Conservation (phyloP, 768 basidiomycete species). For the Russula foetens region DNA sequence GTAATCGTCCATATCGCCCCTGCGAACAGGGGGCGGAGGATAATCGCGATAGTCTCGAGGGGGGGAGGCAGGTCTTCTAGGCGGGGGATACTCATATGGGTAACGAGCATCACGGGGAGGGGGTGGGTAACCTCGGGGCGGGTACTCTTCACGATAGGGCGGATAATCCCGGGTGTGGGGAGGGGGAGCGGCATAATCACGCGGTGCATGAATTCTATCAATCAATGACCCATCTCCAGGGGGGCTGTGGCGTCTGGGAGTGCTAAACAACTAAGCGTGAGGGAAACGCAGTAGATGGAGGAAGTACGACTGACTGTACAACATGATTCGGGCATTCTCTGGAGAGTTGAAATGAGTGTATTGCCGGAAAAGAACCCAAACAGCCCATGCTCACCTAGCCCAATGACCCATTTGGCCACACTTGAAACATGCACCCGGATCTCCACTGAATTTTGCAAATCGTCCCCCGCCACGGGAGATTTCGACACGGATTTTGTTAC, state of each 20-base stretch:
- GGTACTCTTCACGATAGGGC: conserved; percentile 49
- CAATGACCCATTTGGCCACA: conserved; percentile 84
- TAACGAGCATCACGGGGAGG: conserved; percentile 48
- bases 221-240: conserved; percentile 43
- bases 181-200: conserved; percentile 42
- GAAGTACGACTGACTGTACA: conserved; percentile 37
- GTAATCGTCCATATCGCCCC: conserved; percentile 67
- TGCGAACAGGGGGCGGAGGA: conserved; percentile 37
- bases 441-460: conserved; percentile 73
- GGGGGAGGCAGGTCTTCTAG: conserved; percentile 50
- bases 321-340: conserved; percentile 67
- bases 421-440: conserved; percentile 83
- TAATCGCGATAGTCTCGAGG: conserved; percentile 66
- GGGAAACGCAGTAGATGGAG: neutral
- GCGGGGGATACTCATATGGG: conserved; percentile 44
- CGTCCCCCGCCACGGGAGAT: conserved; percentile 78
- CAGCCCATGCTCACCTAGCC: conserved; percentile 57
- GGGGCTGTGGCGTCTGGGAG: conserved; percentile 28
- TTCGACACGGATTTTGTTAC: conserved; percentile 86
- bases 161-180: conserved; percentile 33
- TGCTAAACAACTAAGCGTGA: conserved; percentile 33
- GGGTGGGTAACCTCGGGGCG: conserved; percentile 33
- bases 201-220: conserved; percentile 46
- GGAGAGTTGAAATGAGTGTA: conserved; percentile 3
- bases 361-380: neutral